Evolutionary conservation across 2,329 filamentous ascomycete species (phyloP).

Genomic region (Venturia aucupariae): DNA sequence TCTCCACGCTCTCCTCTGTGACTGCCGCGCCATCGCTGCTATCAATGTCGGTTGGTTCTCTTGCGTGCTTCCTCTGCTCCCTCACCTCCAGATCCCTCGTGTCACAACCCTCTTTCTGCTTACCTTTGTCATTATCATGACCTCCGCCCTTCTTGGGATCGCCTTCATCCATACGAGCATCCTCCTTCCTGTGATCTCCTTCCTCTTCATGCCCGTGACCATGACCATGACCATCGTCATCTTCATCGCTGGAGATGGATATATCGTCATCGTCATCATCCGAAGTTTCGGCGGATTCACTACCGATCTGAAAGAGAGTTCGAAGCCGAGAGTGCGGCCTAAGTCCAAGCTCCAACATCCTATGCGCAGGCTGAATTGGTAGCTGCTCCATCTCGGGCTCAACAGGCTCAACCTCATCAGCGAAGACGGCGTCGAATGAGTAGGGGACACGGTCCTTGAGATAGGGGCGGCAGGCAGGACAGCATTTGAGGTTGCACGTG

Average conservation of each 20-base stretch:
- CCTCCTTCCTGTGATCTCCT: too few relatives aligned
- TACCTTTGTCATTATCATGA: too few relatives aligned
- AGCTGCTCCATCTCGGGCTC: not conserved
- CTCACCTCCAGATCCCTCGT: not conserved
- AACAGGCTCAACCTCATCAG: conserved; percentile 22
- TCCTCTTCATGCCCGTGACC: not conserved
- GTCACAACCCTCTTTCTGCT: not conserved
- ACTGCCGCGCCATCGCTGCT: conserved; percentile 42
- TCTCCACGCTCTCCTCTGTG: conserved; percentile 46
- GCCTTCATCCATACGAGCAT: too few relatives aligned
- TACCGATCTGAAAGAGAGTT: not conserved
- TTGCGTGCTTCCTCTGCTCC: not conserved
- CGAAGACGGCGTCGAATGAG: conserved; percentile 36
- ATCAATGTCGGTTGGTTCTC: conserved; percentile 26
- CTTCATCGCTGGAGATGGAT: not conserved
- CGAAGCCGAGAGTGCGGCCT: not conserved
- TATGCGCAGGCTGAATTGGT: not conserved
- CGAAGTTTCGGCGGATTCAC: not conserved
- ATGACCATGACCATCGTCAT: not conserved
- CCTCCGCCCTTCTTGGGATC: too few relatives aligned
- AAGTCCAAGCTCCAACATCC: not conserved
- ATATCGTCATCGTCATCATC: not conserved
- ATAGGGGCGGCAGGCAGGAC: conserved; percentile 37
- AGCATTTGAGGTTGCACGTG: conserved; percentile 32
- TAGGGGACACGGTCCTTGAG: conserved; percentile 38